Base-by-base conservation (phyloP, 75 land plant species). In the Azolla pinnata region DNA sequence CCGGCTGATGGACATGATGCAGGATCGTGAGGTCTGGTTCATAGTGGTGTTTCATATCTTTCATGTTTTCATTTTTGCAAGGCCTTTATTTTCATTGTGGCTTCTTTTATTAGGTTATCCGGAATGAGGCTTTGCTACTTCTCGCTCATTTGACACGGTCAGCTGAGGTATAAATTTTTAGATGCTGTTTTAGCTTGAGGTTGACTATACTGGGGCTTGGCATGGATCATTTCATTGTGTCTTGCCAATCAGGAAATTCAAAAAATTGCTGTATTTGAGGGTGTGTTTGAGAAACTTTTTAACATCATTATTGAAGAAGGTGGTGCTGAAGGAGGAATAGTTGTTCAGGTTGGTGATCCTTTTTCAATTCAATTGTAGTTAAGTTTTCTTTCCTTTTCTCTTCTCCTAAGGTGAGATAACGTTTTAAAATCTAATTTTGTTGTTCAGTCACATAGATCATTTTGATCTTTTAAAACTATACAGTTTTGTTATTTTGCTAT, bases 1-100 rank as follows among this genome's bases (percentile, higher is more conserved):
- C 57, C 64, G 96, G 25, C 84, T 92, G 0, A 92, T 92, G 97
- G 97, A 92, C 60, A 92, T 92, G 97, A 79, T 92, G 38, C 76
- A 80, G 76, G 96, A 88, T 76, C 96, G 97, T 54, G 97, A 92
- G 90, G 97, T 92, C n/a, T n/a, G n/a, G n/a, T n/a, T n/a, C n/a
- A n/a, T n/a, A n/a, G n/a, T n/a, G n/a, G n/a, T n/a, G n/a, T n/a
- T n/a, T n/a, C n/a, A n/a, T n/a, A n/a, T n/a, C n/a, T n/a, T n/a
- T n/a, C n/a, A n/a, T n/a, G n/a, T n/a, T n/a, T n/a, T n/a, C n/a
- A n/a, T n/a, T n/a, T n/a, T n/a, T n/a, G n/a, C n/a, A n/a, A n/a
- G n/a, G n/a, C n/a, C n/a, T 38, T 7, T 38, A 38, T 14, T 14
- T 38, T 38, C 24, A 19, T 62, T 62, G 24, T 52, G 62, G 7